Conservation (phyloP, 352 stramenopile genomes). For the Pythium sp. region DNA sequence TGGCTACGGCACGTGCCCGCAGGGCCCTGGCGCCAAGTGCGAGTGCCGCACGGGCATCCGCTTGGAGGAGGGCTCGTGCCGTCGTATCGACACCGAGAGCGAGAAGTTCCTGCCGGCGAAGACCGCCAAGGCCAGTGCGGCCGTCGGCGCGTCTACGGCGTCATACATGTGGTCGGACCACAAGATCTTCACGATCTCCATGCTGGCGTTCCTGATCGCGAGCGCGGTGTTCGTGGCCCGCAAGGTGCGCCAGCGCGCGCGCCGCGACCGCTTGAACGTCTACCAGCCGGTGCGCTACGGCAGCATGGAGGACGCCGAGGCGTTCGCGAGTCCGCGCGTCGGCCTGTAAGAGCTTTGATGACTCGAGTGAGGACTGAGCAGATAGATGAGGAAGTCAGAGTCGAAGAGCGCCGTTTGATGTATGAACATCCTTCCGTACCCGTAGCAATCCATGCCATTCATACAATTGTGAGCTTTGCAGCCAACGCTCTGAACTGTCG, state of each 20-base stretch:
- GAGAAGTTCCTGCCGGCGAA: slow-evolving; percentile 14
- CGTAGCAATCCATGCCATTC: too few relatives aligned
- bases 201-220: slow-evolving; percentile 22
- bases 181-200: slow-evolving; percentile 7
- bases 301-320: slow-evolving; percentile 32
- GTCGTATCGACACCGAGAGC: slow-evolving; percentile 65
- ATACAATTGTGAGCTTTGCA: too few relatives aligned
- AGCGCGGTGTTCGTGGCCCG: slow-evolving; percentile 20
- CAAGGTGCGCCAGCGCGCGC: slow-evolving; percentile 32
- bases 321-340: background rate
- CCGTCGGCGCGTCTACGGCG: background rate
- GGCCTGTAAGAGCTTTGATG: background rate
- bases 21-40: slow-evolving; percentile 58
- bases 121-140: background rate
- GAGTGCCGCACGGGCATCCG: slow-evolving; percentile 41
- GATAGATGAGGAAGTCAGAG: too few relatives aligned
- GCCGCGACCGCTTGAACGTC: slow-evolving; percentile 28
- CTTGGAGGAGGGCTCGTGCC: slow-evolving; percentile 49
- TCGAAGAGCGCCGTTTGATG: too few relatives aligned
- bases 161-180: slow-evolving; percentile 11
- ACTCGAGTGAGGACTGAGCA: background rate
- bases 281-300: slow-evolving; percentile 44
- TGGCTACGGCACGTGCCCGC: slow-evolving; percentile 54
- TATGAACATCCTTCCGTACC: too few relatives aligned
- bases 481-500: too few relatives aligned